These are phyloP conservation scores for Bretschneidera sinensis DNA, from an alignment of 345 rosid species.

Conservation along the genomic window DNA sequence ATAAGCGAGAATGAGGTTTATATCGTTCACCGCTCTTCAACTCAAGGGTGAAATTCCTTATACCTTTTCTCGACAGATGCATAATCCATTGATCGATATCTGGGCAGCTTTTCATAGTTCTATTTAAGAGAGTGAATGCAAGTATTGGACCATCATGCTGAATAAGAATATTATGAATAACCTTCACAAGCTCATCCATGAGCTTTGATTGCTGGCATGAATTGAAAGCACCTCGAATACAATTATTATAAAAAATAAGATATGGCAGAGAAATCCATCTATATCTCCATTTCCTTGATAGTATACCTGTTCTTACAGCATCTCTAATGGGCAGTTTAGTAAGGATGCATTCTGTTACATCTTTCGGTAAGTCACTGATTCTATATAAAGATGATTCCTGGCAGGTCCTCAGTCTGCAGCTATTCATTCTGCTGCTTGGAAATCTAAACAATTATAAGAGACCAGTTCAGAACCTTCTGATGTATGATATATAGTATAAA, in stretches of 20 bases:
- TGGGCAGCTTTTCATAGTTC: constrained; percentile 49
- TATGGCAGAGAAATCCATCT: constrained; percentile 61
- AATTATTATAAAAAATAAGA: constrained; percentile 61
- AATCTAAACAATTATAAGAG: too few relatives aligned
- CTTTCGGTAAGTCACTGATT: constrained; percentile 74
- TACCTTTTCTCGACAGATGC: constrained; percentile 66
- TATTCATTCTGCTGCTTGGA: too few relatives aligned
- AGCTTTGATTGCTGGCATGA: too few relatives aligned
- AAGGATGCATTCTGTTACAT: constrained; percentile 71
- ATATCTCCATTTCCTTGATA: constrained; percentile 84
- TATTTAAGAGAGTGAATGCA: constrained; percentile 68
- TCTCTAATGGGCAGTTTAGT: constrained; percentile 59
- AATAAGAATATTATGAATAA: constrained; percentile 57
- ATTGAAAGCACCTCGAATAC: too few relatives aligned
- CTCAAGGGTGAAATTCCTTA: constrained; percentile 68
- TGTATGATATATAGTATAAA: too few relatives aligned
- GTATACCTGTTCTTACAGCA: constrained; percentile 67
- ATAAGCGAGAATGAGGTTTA: constrained; percentile 73
- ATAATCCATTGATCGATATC: constrained; percentile 94
- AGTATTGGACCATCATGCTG: constrained; percentile 90
- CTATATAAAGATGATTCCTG: constrained; percentile 37
- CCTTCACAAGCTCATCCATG: constrained; percentile 49
- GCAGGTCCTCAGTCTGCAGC: constrained; percentile 50
- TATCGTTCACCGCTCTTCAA: constrained; percentile 83
- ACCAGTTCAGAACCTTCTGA: too few relatives aligned